Percentiles rank a stretch among this genome's conserved stretches.
Conservation (phyloP, 106 monocot species). For the Dendrobium huoshanense region DNA sequence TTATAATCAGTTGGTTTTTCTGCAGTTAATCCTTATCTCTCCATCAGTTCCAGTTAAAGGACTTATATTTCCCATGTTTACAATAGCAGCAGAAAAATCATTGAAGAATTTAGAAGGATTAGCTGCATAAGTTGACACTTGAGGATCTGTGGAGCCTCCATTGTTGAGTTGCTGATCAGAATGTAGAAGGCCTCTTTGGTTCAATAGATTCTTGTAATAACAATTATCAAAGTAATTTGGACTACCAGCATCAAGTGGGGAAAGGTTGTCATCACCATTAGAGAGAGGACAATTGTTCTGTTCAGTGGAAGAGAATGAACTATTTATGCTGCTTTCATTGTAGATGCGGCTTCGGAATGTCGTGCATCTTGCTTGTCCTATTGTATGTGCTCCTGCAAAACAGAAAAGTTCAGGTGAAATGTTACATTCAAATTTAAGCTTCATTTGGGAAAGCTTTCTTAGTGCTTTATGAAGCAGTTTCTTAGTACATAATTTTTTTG, state of each 20-base stretch:
- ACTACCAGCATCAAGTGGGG: constrained; percentile 31
- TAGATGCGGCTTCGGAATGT: constrained; percentile 22
- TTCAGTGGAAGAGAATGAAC: constrained; percentile 7
- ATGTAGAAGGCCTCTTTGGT: constrained; percentile 44
- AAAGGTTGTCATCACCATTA: constrained; percentile 39
- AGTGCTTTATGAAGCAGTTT: no score
- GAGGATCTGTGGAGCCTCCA: constrained; percentile 41
- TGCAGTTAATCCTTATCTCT: constrained; percentile 58
- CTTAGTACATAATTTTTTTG: no score
- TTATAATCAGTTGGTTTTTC: constrained; percentile 37
- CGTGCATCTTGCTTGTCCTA: constrained; percentile 24
- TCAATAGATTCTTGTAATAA: constrained; percentile 40
- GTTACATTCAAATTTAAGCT: no score
- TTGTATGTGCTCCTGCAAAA: constrained; percentile 29
- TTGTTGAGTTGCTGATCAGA: constrained; percentile 54
- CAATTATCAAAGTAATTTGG: constrained; percentile 28
- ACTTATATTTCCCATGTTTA: constrained; percentile 51
- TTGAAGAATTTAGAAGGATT: constrained; percentile 29
- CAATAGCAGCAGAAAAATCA: constrained; percentile 47
- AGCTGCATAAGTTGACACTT: constrained; percentile 23
- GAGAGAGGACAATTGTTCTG: constrained; percentile 28
- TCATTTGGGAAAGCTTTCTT: no score
- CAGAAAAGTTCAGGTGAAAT: no score
- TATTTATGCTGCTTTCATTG: constrained; percentile 24
- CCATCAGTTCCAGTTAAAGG: constrained; percentile 48